Evolutionary conservation across 768 basidiomycete genomes (phyloP), one percentile per base, ranked within the genome.

Genomic region (Porphyrellus cyaneotinctus): DNA sequence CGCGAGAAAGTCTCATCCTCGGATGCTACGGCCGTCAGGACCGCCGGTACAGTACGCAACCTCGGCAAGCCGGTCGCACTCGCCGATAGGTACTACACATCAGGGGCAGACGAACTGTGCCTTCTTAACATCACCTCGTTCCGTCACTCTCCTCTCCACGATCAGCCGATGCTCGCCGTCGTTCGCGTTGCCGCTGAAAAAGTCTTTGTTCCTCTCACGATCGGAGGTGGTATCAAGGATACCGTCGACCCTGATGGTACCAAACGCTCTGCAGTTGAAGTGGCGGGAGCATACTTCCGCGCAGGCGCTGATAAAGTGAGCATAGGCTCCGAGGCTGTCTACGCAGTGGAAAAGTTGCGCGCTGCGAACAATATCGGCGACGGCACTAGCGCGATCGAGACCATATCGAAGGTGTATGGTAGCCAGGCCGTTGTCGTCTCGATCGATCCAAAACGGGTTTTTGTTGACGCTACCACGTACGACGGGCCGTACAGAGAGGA

Each of bases 81-180:
- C 54, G 88, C 95, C 2, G 81, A 79, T 43, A 83, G 82, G 58
- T 98, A 99, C 74, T 98, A 87, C 72, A 68, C 74, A 12, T 82
- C 84, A 30, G 94, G 94, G 30, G 95, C 95, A 42, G 97, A 99
- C 70, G 97, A 99, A 72, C 77, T 99, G 32, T 97, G 93, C 68
- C 84, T 99, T 57, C 87, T 99, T 67, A 99, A 99, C 73, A 99
- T 99, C 77, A 99, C 97, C 15, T 97, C 95, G 57, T 99, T 99
- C 83, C 90, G 97, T 56, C 87, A 90, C 64, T 97, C 93, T 14
- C 95, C 97, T 1, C 78, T 99, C 32, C 85, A 78, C 39, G 97
- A 98, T 71, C 97, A 99, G 72, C 97, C 97, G 1, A 98, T 99
- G 97, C 82, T 99, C 49, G 90, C 91, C 31, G 90, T 99, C 63